Percentiles rank a stretch among this genome's conserved stretches.
Evolutionary conservation across 75 land plant genomes (phyloP).

Genomic region (Pinus albicaulis): DNA sequence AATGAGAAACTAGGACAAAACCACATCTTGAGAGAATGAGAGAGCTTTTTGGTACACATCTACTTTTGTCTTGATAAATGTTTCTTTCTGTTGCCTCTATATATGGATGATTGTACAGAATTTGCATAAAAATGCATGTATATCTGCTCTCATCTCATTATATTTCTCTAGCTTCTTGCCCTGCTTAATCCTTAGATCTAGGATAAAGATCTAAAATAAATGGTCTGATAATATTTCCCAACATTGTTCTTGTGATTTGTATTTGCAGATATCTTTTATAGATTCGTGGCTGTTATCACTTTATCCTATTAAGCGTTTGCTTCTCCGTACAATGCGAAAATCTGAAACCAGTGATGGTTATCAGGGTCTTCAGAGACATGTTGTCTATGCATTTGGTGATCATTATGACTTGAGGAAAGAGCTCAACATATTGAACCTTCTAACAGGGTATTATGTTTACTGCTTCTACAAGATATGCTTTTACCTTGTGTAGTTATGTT

Average conservation of each 20-base stretch:
- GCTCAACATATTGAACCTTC: slow-evolving; percentile 79
- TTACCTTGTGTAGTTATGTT: not conserved
- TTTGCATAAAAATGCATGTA: too few relatives aligned
- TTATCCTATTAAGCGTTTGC: slow-evolving; percentile 52
- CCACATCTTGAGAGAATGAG: too few relatives aligned
- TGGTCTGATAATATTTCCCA: not conserved
- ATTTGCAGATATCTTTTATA: slow-evolving; percentile 73
- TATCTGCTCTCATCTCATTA: too few relatives aligned
- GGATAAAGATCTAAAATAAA: not conserved
- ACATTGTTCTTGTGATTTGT: not conserved
- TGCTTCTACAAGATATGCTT: not conserved
- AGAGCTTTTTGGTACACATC: too few relatives aligned
- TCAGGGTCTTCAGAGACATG: slow-evolving; percentile 32
- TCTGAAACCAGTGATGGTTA: slow-evolving; percentile 19
- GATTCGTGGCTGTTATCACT: slow-evolving; percentile 78
- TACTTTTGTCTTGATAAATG: too few relatives aligned
- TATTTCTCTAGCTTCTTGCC: not conserved
- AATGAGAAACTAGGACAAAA: too few relatives aligned
- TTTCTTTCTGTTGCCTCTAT: too few relatives aligned
- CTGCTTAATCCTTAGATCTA: not conserved
- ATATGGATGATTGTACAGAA: too few relatives aligned
- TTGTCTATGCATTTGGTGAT: slow-evolving; percentile 91
- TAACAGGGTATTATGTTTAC: slow-evolving; percentile 69
- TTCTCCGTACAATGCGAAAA: slow-evolving; percentile 63
- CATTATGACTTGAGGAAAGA: slow-evolving; percentile 80